These are phyloP conservation scores for Scenedesmus sp. DNA, from an alignment of 163 green algal genomes.

Conservation along the genomic window DNA sequence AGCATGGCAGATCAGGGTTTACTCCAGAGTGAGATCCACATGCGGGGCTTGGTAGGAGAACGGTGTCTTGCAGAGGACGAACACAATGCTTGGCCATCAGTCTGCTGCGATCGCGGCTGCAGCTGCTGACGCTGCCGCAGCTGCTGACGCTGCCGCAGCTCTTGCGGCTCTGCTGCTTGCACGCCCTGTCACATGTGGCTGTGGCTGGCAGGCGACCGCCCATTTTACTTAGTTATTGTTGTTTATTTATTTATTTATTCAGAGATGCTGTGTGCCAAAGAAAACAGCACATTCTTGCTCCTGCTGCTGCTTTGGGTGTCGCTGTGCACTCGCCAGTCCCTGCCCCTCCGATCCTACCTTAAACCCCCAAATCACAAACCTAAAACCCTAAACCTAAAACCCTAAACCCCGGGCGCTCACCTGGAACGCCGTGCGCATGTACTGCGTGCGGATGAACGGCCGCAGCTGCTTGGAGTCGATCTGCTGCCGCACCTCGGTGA, in stretches of 20 bases:
- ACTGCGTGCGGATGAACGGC: conserved; percentile 94
- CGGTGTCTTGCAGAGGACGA: too few relatives aligned
- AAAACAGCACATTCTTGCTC: background rate
- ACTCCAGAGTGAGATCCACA: background rate
- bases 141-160: too few relatives aligned
- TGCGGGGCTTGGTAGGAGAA: background rate
- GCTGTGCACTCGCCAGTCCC: background rate
- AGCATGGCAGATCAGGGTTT: background rate
- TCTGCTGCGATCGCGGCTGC: too few relatives aligned
- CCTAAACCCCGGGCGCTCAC: conserved; percentile 33
- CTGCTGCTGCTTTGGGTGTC: background rate
- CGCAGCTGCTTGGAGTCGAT: conserved; percentile 95
- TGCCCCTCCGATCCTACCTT: background rate
- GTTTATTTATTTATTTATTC: too few relatives aligned
- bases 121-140: too few relatives aligned
- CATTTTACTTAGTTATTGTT: too few relatives aligned
- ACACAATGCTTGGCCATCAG: too few relatives aligned
- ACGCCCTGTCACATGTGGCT: too few relatives aligned
- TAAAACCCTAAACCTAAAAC: background rate
- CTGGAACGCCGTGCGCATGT: conserved; percentile 94
- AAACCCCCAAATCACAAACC: too few relatives aligned
- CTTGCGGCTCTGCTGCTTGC: too few relatives aligned
- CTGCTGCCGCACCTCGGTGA: conserved; percentile 75
- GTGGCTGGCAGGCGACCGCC: too few relatives aligned
- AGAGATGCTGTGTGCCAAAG: background rate